Base-by-base conservation (phyloP, 306 rosid genomes). In the Urtica urens region DNA sequence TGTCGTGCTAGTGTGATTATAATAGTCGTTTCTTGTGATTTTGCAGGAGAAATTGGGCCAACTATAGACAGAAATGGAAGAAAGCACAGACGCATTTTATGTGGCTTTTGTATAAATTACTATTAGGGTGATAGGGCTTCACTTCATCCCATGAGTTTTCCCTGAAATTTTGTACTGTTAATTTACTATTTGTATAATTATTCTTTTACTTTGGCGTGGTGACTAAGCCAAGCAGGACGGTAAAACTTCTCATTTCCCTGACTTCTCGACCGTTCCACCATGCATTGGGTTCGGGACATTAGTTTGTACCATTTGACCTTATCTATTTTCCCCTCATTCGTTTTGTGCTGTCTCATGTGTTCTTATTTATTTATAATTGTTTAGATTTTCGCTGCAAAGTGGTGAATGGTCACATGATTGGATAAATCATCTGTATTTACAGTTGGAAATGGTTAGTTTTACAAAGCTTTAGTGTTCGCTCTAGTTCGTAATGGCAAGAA, bases 41-140 rank as follows among this genome's bases (percentile, higher is more conserved):
- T 42, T 61, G 61, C 93, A 88, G 94, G 96, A 83, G 65, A 83
- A 62, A 59, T 60, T 87, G 79, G 93, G 83, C 46, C 93, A 80
- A 59, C 67, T 76, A 49, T 80, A 69, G 77, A 47, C 12, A 56
- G 53, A 51, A 15, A 51, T 27, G 12, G 10, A n/a, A 10, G 28
- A 49, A 46, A 16, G 14, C 7, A 15, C 9, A 49, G 49, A 35
- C 19, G 15, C 10, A 29, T 29, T 30, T 25, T 38, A 28, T 28
- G 4, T 4, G 33, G 40, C 40, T 4, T 10, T 16, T 35, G 40
- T 35, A 35, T 16, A 35, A 35, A 35, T 35, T 9, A 35, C n/a
- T 9, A 3, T 35, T 13, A 31, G 37, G 5, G 31, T 1, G 16
- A 7, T 1, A 5, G 5, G 12, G 25, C 9, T 3, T 42, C 30